Conservation (phyloP, 2,329 filamentous ascomycete species). For the Endothia cerciana region DNA sequence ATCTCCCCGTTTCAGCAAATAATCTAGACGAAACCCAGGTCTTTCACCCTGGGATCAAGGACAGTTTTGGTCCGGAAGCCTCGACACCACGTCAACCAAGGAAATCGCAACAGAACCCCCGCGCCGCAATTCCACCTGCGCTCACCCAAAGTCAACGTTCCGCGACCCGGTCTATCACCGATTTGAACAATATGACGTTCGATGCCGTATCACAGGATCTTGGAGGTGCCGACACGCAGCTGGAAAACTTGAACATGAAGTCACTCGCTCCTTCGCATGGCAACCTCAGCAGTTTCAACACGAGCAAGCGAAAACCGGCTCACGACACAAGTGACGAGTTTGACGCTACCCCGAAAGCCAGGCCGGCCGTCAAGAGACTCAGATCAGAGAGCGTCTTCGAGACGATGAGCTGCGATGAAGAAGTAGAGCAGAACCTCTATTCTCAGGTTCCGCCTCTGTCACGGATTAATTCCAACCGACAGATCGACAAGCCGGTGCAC, state of each 20-base stretch:
- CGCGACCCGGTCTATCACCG: conserved; percentile 49
- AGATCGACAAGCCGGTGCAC: conserved; percentile 60
- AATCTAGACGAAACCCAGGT: conserved; percentile 43
- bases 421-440: conserved; percentile 44
- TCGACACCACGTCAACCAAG: conserved; percentile 31
- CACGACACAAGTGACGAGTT: conserved; percentile 57
- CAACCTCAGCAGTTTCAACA: conserved; percentile 42
- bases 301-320: conserved; percentile 61
- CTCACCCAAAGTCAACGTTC: conserved; percentile 31
- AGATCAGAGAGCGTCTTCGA: conserved; percentile 54
- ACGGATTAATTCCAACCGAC: conserved; percentile 55
- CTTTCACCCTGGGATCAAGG: conserved; percentile 47
- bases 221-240: conserved; percentile 52
- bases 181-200: conserved; percentile 55
- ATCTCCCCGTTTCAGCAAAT: conserved; percentile 46
- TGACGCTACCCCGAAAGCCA: conserved; percentile 40
- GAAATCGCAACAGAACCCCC: conserved; percentile 30
- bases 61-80: conserved; percentile 53
- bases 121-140: conserved; percentile 33
- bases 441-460: conserved; percentile 53
- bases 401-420: conserved; percentile 25
- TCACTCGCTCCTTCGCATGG: conserved; percentile 36
- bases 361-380: conserved; percentile 59
- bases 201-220: conserved; percentile 61
- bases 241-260: conserved; percentile 49